Conservation (phyloP, 176 grass and related monocot genomes). For the Ensete ventricosum region DNA sequence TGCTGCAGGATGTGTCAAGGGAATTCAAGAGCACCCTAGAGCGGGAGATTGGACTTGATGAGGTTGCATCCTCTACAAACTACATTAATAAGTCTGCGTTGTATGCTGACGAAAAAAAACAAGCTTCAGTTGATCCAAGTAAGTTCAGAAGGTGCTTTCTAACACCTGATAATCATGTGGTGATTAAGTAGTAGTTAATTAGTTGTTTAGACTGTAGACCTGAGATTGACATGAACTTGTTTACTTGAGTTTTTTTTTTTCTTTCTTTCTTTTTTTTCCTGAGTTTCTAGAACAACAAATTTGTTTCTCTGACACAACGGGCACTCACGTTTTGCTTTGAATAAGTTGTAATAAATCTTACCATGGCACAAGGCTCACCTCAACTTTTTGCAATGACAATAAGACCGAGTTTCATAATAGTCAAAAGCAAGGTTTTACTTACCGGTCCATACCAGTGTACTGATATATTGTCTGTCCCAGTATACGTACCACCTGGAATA, state of each 20-base stretch:
- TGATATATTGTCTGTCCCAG: no score
- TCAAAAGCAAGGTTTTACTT: no score
- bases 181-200: not conserved
- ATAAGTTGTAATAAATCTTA: no score
- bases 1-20: constrained; percentile 74
- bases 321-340: not conserved
- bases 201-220: no score
- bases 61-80: constrained; percentile 18
- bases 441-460: no score
- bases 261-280: no score
- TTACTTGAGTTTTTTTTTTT: not conserved
- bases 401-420: no score
- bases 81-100: constrained; percentile 18
- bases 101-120: constrained; percentile 29
- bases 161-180: not conserved
- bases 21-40: constrained; percentile 95
- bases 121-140: constrained; percentile 48
- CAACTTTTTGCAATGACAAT: no score
- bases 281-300: no score
- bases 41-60: constrained; percentile 91
- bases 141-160: constrained; percentile 24
- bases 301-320: no score
- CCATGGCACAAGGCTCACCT: no score
- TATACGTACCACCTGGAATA: no score
- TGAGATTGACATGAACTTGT: not conserved